Base-by-base conservation (phyloP, 768 basidiomycete genomes). In the Pisolithus albus region DNA sequence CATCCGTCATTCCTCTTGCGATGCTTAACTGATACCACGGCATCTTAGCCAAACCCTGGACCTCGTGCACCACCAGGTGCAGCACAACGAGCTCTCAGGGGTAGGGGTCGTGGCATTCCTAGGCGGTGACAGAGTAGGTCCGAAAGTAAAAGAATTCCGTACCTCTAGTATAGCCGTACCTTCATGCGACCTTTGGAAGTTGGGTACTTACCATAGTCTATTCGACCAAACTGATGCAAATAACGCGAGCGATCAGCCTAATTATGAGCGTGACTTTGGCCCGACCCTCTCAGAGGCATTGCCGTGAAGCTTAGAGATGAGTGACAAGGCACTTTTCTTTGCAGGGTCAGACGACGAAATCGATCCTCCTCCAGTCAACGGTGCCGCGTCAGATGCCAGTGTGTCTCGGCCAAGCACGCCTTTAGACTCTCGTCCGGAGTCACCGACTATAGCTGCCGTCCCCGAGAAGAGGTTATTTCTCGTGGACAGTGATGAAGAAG, bases 1-100 rank as follows among this genome's bases (percentile, higher is more conserved):
- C 18, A 30, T 18, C 28, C 23, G 39, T 21, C 47, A 45, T 37
- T 45, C 13, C 38, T 50, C 37, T 39, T 47, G 52, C 23, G 23
- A 49, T 41, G 28, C 16, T 41, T 52, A 34, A 47, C 51, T 63
- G 44, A 73, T 56, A 13, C 41, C 51, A 46, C 48, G 48, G 49
- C 49, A 18, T 19, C 47, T 11, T 56, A 92, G 90, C 78, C 76
- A 71, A 82, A 83, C 60, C 64, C 90, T 23, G 93, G 93, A n/a
- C 93, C 93, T 18, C 83, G 76, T 59, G 89, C 89, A 40, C 92
- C 93, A 13, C 86, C 91, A n/a, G 93, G 92, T n/a, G 74, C 90
- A 8, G 90, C 91, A 11, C 85, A 88, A 63, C 77, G 88, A 41
- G 92, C 89, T 13, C 66, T 95, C 56, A 79, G 92, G 63, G 92